These are phyloP conservation scores for Dioszegia aurantiaca DNA, from an alignment of 768 basidiomycete genomes.

Conservation along the genomic window DNA sequence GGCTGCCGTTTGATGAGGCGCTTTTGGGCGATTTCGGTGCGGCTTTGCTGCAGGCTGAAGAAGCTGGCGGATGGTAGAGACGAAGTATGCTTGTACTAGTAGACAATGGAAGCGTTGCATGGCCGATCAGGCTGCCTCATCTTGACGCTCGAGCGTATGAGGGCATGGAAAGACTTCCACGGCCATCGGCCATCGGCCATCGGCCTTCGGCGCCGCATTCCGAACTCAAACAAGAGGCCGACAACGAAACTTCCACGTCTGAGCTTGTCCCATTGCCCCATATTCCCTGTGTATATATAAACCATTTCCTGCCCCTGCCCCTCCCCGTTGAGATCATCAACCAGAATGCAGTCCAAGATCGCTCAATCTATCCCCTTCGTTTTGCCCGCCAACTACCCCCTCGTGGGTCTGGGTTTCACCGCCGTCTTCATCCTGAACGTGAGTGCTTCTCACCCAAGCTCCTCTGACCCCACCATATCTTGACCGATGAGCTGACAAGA, in stretches of 20 bases:
- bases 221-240: too few relatives aligned
- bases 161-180: too few relatives aligned
- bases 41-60: conserved; percentile 35
- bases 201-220: too few relatives aligned
- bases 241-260: too few relatives aligned
- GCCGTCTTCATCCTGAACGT: conserved; percentile 29
- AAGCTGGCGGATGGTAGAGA: conserved; percentile 15
- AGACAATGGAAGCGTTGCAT: too few relatives aligned
- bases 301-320: not conserved
- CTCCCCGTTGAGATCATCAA: not conserved
- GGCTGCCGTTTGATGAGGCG: conserved; percentile 29
- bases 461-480: not conserved
- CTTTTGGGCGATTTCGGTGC: conserved; percentile 33
- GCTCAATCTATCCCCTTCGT: conserved; percentile 10
- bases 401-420: conserved; percentile 36
- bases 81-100: not conserved
- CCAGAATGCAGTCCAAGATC: not conserved
- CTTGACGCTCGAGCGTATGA: too few relatives aligned
- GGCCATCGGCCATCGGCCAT: too few relatives aligned
- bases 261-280: not conserved
- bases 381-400: conserved; percentile 31
- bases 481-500: not conserved
- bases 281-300: not conserved
- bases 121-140: too few relatives aligned
- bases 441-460: conserved; percentile 8